Conservation (phyloP, 768 basidiomycete genomes). For the Lactifluus volemus region DNA sequence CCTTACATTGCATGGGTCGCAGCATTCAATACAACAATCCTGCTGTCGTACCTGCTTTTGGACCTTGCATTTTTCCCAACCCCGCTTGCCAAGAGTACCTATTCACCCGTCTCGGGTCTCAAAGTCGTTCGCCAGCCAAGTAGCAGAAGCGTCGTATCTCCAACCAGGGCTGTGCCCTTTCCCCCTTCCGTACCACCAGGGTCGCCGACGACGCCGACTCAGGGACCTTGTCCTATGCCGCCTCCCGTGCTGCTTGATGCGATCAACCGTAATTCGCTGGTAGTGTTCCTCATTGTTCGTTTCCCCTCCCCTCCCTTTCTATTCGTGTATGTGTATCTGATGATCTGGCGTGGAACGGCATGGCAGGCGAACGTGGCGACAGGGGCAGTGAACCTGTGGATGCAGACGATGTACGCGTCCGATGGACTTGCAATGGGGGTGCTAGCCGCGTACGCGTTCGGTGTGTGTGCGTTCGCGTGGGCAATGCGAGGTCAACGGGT, state of each 20-base stretch:
- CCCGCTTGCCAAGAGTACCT: conserved; percentile 27
- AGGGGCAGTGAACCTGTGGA: conserved; percentile 70
- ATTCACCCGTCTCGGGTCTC: conserved; percentile 30
- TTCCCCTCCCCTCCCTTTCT: neutral
- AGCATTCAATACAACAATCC: conserved; percentile 81
- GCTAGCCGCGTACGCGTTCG: conserved; percentile 50
- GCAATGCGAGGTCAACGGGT: conserved; percentile 29
- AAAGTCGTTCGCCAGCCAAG: conserved; percentile 23
- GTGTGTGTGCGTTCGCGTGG: conserved; percentile 61
- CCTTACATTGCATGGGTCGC: conserved; percentile 85
- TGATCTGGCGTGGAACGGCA: neutral
- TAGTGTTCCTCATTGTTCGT: conserved; percentile 75
- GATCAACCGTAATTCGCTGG: conserved; percentile 73
- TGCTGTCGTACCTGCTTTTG: conserved; percentile 70
- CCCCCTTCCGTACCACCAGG: neutral
- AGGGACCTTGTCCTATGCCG: conserved; percentile 21
- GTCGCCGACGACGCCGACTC: conserved; percentile 22
- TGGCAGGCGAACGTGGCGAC: conserved; percentile 79
- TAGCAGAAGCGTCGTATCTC: neutral
- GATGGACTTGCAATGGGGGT: conserved; percentile 51
- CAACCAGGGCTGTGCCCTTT: neutral
- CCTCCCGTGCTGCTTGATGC: conserved; percentile 60
- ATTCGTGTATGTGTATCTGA: neutral
- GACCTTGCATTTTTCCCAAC: conserved; percentile 62
- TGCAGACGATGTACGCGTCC: conserved; percentile 73